These are phyloP conservation scores for Aethionema arabicum DNA, from an alignment of 345 rosid species.

Conservation along the genomic window DNA sequence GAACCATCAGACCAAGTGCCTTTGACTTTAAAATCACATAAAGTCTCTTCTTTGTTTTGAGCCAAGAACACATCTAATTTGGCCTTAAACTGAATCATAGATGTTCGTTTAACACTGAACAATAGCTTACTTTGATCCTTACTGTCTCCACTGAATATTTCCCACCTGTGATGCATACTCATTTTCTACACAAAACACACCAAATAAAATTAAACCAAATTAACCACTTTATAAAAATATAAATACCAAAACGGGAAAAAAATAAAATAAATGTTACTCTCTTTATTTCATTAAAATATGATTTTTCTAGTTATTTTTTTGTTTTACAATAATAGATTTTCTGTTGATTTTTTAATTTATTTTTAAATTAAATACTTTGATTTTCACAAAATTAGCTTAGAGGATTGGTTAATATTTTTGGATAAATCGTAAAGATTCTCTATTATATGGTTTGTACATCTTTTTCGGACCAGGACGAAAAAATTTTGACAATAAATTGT, in stretches of 20 bases:
- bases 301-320: too few species aligned
- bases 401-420: too few species aligned
- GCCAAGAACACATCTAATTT: conserved; percentile 47
- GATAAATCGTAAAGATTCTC: too few species aligned
- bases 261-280: too few species aligned
- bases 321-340: too few species aligned
- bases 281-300: too few species aligned
- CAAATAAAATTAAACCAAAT: background rate
- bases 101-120: conserved; percentile 41
- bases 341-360: too few species aligned
- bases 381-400: too few species aligned
- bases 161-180: conserved; percentile 53
- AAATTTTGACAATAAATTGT: too few species aligned
- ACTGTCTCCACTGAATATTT: conserved; percentile 49
- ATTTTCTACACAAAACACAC: conserved; percentile 31
- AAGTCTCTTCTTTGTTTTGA: conserved; percentile 36
- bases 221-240: background rate
- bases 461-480: too few species aligned
- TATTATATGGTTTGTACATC: too few species aligned
- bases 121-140: conserved; percentile 39
- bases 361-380: too few species aligned
- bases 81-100: conserved; percentile 45
- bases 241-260: background rate
- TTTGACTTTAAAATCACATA: conserved; percentile 46
- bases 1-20: conserved; percentile 47